A percentile compares a stretch with the other conserved stretches of the same genome.
Evolutionary conservation across 1,139 yeast species (phyloP).

Genomic region (Geotrichum restrictum): DNA sequence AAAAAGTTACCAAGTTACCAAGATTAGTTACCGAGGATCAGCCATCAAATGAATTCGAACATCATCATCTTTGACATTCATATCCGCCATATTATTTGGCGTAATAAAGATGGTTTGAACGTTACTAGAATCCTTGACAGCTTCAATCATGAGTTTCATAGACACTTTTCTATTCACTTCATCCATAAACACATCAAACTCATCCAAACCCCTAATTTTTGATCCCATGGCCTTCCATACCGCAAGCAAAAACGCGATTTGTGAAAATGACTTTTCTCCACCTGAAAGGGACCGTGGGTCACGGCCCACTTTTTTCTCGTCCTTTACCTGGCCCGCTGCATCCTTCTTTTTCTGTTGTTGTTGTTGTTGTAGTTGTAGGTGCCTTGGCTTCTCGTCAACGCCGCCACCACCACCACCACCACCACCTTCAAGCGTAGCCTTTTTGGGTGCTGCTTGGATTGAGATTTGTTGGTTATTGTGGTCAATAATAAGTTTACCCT

Average conservation of each 20-base stretch:
- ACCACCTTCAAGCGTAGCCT: slow-evolving; percentile 57
- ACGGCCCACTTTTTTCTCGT: slow-evolving; percentile 54
- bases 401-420: slow-evolving; percentile 35
- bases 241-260: slow-evolving; percentile 78
- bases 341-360: not conserved
- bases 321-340: slow-evolving; percentile 21
- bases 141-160: slow-evolving; percentile 65
- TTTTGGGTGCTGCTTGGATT: slow-evolving; percentile 30
- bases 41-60: slow-evolving; percentile 70
- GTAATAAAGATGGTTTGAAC: slow-evolving; percentile 91
- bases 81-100: slow-evolving; percentile 84
- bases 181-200: slow-evolving; percentile 98
- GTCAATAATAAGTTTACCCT: slow-evolving; percentile 67
- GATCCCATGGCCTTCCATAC: slow-evolving; percentile 94
- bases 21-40: slow-evolving; percentile 47
- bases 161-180: slow-evolving; percentile 82
- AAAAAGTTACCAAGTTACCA: not conserved
- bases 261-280: slow-evolving; percentile 94
- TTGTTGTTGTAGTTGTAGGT: slow-evolving; percentile 28
- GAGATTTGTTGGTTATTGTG: slow-evolving; percentile 43
- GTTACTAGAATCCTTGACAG: slow-evolving; percentile 52
- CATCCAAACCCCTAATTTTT: slow-evolving; percentile 84
- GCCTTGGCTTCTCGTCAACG: slow-evolving; percentile 30
- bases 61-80: slow-evolving; percentile 56
- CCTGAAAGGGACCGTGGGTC: slow-evolving; percentile 87